Evolutionary conservation across 495 filamentous ascomycete species (phyloP), one percentile per base, ranked within the genome.

Genomic region (Aspergillus affinis): DNA sequence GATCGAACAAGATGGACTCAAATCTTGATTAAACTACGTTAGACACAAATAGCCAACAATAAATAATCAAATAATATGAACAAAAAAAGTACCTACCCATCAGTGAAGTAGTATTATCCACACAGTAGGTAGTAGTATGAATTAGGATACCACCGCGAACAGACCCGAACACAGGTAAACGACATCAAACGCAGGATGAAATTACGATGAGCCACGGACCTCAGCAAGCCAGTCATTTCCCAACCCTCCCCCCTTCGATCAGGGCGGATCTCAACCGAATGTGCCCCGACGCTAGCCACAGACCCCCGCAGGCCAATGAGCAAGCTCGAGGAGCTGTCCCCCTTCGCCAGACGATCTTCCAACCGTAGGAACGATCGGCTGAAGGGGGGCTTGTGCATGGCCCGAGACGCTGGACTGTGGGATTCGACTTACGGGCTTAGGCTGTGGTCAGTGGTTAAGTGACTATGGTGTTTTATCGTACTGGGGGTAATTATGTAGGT

Each of bases 211-310:
- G 12, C 57, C n/a, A 51, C 20, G 44, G 19, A 36, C 36, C 32
- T 47, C 2, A 20, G 6, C 26, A 26, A n/a, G 48, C 45, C 30
- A 48, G 30, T 29, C 20, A 19, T 45, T 29, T 46, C n/a, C 30
- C 15, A 29, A 48, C 18, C 48, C 27, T 47, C 20, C 48, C 48
- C 30, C 51, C 41, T 30, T 56, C 41, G 55, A 61, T 59, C 59
- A 54, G 36, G 51, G 48, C 58, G 62, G 62, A 61, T 60, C 58
- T 61, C 4, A 48, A 47, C 19, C 32, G 20, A 54, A 58, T 59
- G 50, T 61, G 62, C 57, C 62, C 62, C 62, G 55, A 50, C 13
- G 32, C 48, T 57, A 63, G 61, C 57, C 19, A 19, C 51, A 36
- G 30, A 19, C 44, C n/a, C 7, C 12, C 20, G n/a, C 23, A 10